These are phyloP conservation scores for Neurospora sp. DNA, from an alignment of 495 filamentous ascomycete genomes.

Conservation along the genomic window DNA sequence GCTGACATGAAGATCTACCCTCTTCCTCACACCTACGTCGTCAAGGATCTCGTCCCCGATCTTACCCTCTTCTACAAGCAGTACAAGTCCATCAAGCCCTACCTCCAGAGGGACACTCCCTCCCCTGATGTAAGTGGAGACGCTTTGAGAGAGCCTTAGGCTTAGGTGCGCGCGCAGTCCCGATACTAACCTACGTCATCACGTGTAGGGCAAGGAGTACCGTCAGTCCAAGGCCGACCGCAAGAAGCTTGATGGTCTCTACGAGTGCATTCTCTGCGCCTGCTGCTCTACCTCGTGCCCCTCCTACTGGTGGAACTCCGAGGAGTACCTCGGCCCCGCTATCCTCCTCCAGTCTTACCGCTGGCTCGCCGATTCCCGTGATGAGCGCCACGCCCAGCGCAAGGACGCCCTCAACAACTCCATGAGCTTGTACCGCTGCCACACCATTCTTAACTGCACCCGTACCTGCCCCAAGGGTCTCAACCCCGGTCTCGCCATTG, in stretches of 20 bases:
- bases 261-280: conserved; percentile 99
- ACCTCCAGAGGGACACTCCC: conserved; percentile 78
- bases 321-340: conserved; percentile 95
- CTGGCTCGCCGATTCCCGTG: conserved; percentile 87
- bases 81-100: conserved; percentile 99
- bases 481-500: conserved; percentile 90
- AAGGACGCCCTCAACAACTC: conserved; percentile 90
- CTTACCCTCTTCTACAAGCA: conserved; percentile 99
- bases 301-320: conserved; percentile 98
- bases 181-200: conserved; percentile 7
- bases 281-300: conserved; percentile 98
- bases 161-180: neutral
- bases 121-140: conserved; percentile 54
- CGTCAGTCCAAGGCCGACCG: conserved; percentile 82
- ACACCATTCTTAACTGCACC: conserved; percentile 98
- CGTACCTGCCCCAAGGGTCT: conserved; percentile 95
- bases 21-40: conserved; percentile 95
- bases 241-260: conserved; percentile 93
- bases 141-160: neutral
- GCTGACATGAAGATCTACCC: conserved; percentile 93
- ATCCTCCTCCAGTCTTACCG: conserved; percentile 94
- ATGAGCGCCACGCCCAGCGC: conserved; percentile 77
- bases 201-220: conserved; percentile 68
- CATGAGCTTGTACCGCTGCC: conserved; percentile 97
- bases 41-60: conserved; percentile 97